phyloP scores from a whole-genome alignment of 2,329 filamentous ascomycete genomes.

The Beauveria caledonica region DNA sequence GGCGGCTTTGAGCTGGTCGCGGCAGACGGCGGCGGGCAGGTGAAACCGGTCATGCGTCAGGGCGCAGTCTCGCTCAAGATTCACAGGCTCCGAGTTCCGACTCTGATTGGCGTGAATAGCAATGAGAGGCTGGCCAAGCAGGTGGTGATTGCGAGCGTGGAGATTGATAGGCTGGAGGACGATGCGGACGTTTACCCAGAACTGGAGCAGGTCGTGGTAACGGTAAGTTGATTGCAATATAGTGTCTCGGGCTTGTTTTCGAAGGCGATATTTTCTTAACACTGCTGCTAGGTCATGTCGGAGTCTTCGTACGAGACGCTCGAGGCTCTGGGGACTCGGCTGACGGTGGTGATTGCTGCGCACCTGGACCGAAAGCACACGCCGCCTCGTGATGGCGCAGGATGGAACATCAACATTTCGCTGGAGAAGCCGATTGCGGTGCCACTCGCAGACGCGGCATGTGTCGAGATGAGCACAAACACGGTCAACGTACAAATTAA shows the following conservation, averaged over 20 bases:
- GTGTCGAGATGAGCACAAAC: conserved; percentile 44
- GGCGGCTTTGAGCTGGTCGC: conserved; percentile 30
- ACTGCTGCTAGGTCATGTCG: conserved; percentile 29
- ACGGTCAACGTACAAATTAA: conserved; percentile 13
- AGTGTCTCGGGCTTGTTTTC: neutral
- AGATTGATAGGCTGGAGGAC: conserved; percentile 45
- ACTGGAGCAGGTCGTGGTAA: conserved; percentile 52
- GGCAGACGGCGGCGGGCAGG: conserved; percentile 17
- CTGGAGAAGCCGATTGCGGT: conserved; percentile 69
- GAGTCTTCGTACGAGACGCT: conserved; percentile 54
- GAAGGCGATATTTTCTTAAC: neutral
- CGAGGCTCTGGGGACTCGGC: conserved; percentile 48
- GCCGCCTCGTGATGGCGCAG: conserved; percentile 16
- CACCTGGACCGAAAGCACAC: conserved; percentile 27
- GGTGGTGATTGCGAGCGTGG: conserved; percentile 54
- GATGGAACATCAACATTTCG: conserved; percentile 49
- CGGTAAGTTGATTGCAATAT: conserved; percentile 36
- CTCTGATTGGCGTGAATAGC: conserved; percentile 62
- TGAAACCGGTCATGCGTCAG: conserved; percentile 21
- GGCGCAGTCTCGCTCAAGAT: conserved; percentile 34
- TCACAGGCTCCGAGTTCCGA: conserved; percentile 53
- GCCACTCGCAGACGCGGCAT: conserved; percentile 61
- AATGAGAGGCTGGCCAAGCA: conserved; percentile 63
- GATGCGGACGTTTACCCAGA: conserved; percentile 42
- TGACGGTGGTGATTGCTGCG: conserved; percentile 37